These are phyloP conservation scores for Phlebopus sp. DNA, from an alignment of 1,284 basidiomycete species.

Conservation along the genomic window DNA sequence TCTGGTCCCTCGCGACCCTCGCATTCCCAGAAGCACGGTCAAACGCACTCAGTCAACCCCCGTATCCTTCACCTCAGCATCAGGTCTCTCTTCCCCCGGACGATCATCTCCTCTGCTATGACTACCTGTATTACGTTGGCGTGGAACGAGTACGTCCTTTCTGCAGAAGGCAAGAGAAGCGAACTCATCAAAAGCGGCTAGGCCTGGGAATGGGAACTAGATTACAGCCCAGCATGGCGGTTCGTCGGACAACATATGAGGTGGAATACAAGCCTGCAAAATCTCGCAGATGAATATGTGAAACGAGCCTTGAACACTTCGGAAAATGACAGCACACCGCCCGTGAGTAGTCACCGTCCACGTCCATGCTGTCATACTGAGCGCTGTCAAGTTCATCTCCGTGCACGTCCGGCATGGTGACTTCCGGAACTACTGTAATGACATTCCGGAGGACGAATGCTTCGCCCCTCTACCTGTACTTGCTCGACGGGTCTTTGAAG, in stretches of 20 bases:
- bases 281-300: conserved; percentile 40
- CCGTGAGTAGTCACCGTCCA: conserved; percentile 29
- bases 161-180: neutral
- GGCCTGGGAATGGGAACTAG: conserved; percentile 43
- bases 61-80: conserved; percentile 35
- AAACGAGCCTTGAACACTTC: conserved; percentile 39
- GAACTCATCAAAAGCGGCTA: conserved; percentile 14
- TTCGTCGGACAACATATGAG: conserved; percentile 44
- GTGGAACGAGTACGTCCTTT: conserved; percentile 18
- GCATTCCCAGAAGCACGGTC: conserved; percentile 42
- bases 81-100: conserved; percentile 42
- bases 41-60: conserved; percentile 30
- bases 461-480: conserved; percentile 59
- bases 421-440: conserved; percentile 51
- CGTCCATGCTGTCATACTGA: neutral
- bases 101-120: conserved; percentile 52
- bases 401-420: conserved; percentile 65
- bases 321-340: conserved; percentile 38
- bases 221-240: conserved; percentile 51
- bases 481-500: conserved; percentile 57
- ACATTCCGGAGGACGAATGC: conserved; percentile 48
- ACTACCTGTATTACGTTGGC: conserved; percentile 51
- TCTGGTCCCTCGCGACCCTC: conserved; percentile 46
- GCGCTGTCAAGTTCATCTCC: conserved; percentile 52
- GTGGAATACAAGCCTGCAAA: conserved; percentile 41